Evolutionary conservation across 1,284 basidiomycete species (phyloP), one percentile per base, ranked within the genome.

Genomic region (Malassezia cuniculi): DNA sequence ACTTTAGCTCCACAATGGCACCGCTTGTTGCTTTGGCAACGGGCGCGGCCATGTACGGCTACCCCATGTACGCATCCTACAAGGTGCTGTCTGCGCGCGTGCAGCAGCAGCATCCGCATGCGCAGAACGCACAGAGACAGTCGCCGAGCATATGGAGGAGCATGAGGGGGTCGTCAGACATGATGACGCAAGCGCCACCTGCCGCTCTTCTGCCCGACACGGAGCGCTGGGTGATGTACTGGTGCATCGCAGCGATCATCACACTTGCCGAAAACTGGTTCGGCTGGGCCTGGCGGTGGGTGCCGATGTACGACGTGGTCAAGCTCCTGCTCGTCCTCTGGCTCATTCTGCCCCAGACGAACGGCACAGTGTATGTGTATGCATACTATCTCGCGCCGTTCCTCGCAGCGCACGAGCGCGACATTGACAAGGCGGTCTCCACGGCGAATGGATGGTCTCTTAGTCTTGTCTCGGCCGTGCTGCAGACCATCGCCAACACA

Each of bases 161-260:
- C n/a, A n/a, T n/a, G n/a, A n/a, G n/a, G n/a, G n/a, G n/a, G n/a
- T n/a, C n/a, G n/a, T n/a, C n/a, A n/a, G n/a, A n/a, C n/a, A n/a
- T n/a, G n/a, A n/a, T n/a, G n/a, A n/a, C n/a, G n/a, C n/a, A n/a
- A n/a, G n/a, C n/a, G n/a, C n/a, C n/a, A n/a, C n/a, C n/a, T n/a
- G n/a, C n/a, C n/a, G n/a, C n/a, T n/a, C n/a, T n/a, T n/a, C n/a
- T 64, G 9, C 49, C 55, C 8, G 55, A 64, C 22, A 49, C 61
- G 33, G 59, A 64, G 45, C 33, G 41, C 2, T 59, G 59, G 54
- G 38, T 57, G 2, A 59, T 64, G 36, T 64, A 64, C 42, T 64
- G 60, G 60, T 52, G 50, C 34, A 48, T 64, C 4, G 48, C 56
- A 12, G 56, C 53, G 0, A 39, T 46, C 18, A 46, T 54, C 28